Base-by-base conservation (phyloP, 371 early-diverging fungal species). In the Umbelopsis sp. region DNA sequence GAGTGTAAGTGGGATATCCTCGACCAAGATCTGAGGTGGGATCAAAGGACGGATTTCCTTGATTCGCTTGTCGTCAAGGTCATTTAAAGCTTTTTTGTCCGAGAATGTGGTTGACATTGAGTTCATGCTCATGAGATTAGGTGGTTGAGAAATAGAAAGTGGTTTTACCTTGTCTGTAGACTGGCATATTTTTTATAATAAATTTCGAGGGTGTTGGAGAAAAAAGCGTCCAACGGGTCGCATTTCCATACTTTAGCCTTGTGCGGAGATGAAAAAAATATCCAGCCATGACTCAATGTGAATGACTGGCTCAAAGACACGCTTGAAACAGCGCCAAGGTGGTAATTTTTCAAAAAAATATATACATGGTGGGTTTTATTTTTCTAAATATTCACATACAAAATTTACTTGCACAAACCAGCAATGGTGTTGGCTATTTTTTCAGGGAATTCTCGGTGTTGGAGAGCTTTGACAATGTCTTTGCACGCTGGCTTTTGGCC, bases 11-110 rank as follows among this genome's bases (percentile, higher is more conserved):
- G 96, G 94, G 51, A 90, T 81, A 74, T 96, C 97, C 79, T 93
- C 93, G 88, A 94, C 93, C 46, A 97, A 82, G 71, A 97, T 96
- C 81, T 95, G 96, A 64, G 98, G 98, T 35, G 97, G 95, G 71
- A 98, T 92, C 63, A 97, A 83, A 44, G 97, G 98, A 70, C 91
- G 91, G 80, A 95, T 93, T 68, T 89, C 87, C 73, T 88, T 83
- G 84, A 97, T 96, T 68, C 96, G 89, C 74, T 89, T 87, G 80
- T 97, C 96, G 78, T 97, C 97, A 70, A 95, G 92, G 76, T 94
- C 96, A 72, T 96, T 96, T 63, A 96, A 87, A 20, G 94, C 92
- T 86, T 66, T 32, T 37, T 41, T 24, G 52, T 51, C 20, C 22
- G 24, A 25, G 52, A 51, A 22, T 25, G 8, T 22, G 20, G 22